These are phyloP conservation scores for Begonia loranthoides DNA, from an alignment of 306 rosid species.

Conservation along the genomic window DNA sequence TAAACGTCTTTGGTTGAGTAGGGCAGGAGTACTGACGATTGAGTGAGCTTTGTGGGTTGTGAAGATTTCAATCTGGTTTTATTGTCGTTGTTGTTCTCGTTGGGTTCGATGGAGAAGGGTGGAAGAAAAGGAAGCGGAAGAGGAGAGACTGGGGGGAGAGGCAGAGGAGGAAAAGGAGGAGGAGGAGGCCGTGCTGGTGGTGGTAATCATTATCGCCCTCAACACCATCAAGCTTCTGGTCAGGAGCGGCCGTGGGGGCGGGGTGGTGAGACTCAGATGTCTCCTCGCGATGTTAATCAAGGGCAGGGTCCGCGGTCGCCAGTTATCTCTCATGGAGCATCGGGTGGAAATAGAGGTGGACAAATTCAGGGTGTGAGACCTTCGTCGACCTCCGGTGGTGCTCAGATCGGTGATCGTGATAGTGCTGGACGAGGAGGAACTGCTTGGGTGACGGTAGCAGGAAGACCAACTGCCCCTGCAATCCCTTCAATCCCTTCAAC, in stretches of 20 bases:
- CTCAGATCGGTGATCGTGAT: background rate
- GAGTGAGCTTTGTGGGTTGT: too few species aligned
- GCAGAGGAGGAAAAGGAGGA: conserved; percentile 6
- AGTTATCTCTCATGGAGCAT: background rate
- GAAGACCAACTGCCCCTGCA: background rate
- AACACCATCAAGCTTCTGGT: too few species aligned
- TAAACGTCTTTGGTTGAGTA: too few species aligned
- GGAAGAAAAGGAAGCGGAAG: background rate
- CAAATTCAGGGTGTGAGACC: background rate
- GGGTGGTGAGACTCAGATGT: background rate
- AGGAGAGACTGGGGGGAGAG: background rate
- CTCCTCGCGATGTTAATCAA: background rate
- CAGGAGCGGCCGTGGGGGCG: too few species aligned
- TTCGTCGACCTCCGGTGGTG: background rate
- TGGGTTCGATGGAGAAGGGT: background rate
- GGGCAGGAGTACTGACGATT: too few species aligned
- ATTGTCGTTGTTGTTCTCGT: background rate
- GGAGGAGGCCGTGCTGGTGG: background rate
- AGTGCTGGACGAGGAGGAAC: background rate
- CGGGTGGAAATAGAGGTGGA: background rate
- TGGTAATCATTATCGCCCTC: too few species aligned
- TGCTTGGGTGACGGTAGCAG: background rate
- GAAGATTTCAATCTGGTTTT: conserved; percentile 8
- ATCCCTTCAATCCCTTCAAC: background rate
- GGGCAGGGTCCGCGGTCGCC: background rate